These are phyloP conservation scores for Cinnamomum chago DNA, from an alignment of 164 flowering plant species.

Conservation along the genomic window DNA sequence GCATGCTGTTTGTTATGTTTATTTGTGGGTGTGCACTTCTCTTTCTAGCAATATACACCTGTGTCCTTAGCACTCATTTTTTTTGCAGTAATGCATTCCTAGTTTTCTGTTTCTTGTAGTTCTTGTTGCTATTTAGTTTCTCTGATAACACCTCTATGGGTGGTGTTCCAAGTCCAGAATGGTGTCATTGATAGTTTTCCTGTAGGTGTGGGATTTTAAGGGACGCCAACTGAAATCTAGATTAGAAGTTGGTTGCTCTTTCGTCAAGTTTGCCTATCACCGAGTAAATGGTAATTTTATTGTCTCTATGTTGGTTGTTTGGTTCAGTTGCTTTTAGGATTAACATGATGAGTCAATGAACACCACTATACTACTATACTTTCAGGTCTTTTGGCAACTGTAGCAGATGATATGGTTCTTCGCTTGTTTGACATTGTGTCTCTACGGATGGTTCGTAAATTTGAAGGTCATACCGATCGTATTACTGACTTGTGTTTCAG, in stretches of 20 bases:
- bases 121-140: not conserved
- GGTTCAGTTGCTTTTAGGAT: not conserved
- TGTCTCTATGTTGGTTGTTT: not conserved
- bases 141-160: not conserved
- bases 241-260: constrained; percentile 70
- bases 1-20: too few relatives aligned
- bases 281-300: constrained; percentile 66
- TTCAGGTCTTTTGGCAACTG: constrained; percentile 86
- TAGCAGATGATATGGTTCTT: constrained; percentile 75
- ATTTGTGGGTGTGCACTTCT: not conserved
- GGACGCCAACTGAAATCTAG: constrained; percentile 63
- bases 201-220: constrained; percentile 95
- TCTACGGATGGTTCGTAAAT: constrained; percentile 77
- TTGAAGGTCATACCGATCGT: constrained; percentile 95
- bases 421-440: constrained; percentile 84
- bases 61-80: not conserved
- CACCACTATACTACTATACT: not conserved
- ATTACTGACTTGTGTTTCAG: constrained; percentile 93
- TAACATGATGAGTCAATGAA: not conserved
- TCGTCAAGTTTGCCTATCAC: constrained; percentile 75
- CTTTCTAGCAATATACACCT: not conserved
- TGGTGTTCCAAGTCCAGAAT: not conserved
- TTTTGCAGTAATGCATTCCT: not conserved
- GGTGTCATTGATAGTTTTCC: not conserved
- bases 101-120: not conserved